phyloP scores from a whole-genome alignment of 352 stramenopile genomes.

The Pythium graminicola region DNA sequence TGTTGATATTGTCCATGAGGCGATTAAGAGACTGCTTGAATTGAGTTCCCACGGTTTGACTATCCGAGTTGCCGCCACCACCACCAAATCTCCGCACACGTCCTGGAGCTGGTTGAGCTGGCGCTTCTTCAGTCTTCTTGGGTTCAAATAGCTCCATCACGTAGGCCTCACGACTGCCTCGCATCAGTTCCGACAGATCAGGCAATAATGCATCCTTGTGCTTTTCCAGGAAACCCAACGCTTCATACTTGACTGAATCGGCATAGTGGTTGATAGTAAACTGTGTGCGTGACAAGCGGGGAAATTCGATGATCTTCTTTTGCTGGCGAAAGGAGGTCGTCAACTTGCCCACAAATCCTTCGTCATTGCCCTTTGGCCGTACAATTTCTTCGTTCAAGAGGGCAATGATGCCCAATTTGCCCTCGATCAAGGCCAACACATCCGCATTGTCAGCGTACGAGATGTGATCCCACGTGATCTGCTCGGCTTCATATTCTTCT shows the following conservation, averaged over 20 bases:
- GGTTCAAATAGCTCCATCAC: conserved; percentile 68
- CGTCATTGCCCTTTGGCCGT: conserved; percentile 78
- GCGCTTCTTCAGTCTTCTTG: conserved; percentile 23
- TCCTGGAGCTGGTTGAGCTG: conserved; percentile 23
- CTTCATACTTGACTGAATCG: conserved; percentile 71
- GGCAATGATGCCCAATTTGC: conserved; percentile 83
- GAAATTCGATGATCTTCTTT: conserved; percentile 70
- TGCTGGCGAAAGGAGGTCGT: conserved; percentile 78
- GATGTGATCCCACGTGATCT: conserved; percentile 71
- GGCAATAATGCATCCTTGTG: conserved; percentile 82
- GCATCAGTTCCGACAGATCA: conserved; percentile 65
- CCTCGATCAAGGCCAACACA: conserved; percentile 86
- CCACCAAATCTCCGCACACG: conserved; percentile 13
- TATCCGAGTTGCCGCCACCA: conserved; percentile 49
- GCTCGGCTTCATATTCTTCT: conserved; percentile 71
- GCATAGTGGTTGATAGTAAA: conserved; percentile 84
- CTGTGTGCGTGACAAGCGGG: conserved; percentile 79
- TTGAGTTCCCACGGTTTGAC: conserved; percentile 79
- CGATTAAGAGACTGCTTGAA: conserved; percentile 92
- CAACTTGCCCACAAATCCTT: conserved; percentile 83
- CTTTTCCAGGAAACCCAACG: conserved; percentile 80
- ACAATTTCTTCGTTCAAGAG: conserved; percentile 91
- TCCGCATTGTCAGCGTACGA: conserved; percentile 88
- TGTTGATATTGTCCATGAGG: conserved; percentile 94
- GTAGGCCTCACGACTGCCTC: conserved; percentile 65